These are phyloP conservation scores for Rhodotorula toruloides DNA, from an alignment of 768 basidiomycete genomes.

Conservation along the genomic window DNA sequence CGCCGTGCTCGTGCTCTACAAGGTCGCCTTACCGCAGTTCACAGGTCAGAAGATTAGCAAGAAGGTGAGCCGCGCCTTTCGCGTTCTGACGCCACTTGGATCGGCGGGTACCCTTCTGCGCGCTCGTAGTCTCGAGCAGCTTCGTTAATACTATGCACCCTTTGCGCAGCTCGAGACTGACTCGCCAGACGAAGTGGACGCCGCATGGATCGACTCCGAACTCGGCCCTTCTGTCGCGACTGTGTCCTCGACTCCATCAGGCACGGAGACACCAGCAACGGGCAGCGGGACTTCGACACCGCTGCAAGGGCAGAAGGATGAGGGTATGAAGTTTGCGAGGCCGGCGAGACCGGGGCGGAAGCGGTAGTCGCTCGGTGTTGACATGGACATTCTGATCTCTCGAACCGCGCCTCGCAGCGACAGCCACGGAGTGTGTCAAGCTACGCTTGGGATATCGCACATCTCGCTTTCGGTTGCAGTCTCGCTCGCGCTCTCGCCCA, in stretches of 20 bases:
- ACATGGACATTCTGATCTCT: too few relatives aligned
- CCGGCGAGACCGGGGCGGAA: slow-evolving; percentile 66
- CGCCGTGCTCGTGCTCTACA: slow-evolving; percentile 58
- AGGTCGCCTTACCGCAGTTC: slow-evolving; percentile 51
- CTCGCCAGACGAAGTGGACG: slow-evolving; percentile 66
- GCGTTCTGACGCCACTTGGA: neutral
- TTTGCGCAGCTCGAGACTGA: slow-evolving; percentile 70
- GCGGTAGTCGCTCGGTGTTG: slow-evolving; percentile 28
- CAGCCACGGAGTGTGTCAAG: too few relatives aligned
- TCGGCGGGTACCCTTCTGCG: neutral
- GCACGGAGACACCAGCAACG: neutral
- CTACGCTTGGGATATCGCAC: too few relatives aligned
- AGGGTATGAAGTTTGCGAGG: slow-evolving; percentile 58
- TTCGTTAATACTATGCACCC: slow-evolving; percentile 44
- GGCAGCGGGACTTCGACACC: slow-evolving; percentile 9
- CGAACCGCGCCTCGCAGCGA: too few relatives aligned
- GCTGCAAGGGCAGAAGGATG: slow-evolving; percentile 45
- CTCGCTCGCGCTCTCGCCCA: too few relatives aligned
- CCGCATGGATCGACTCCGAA: slow-evolving; percentile 58
- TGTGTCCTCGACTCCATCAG: neutral
- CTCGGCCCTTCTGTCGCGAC: slow-evolving; percentile 49
- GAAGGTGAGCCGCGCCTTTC: slow-evolving; percentile 45
- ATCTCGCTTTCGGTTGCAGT: too few relatives aligned
- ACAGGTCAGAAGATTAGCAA: slow-evolving; percentile 51
- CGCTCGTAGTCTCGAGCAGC: neutral